phyloP scores from a whole-genome alignment of 768 basidiomycete genomes.

The Naematelia aurantialba region DNA sequence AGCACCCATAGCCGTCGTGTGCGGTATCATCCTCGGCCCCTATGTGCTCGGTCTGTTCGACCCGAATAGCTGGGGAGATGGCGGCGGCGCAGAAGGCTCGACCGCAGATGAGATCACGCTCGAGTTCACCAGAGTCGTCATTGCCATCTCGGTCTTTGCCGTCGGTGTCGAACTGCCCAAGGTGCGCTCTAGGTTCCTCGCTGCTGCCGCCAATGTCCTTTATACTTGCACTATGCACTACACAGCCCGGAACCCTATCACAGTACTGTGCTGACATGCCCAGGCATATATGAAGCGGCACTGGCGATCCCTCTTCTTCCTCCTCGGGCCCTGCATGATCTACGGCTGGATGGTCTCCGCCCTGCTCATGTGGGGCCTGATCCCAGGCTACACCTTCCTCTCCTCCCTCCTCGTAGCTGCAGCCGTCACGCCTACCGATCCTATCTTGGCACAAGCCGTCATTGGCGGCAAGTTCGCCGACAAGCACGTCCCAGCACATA shows the following conservation, averaged over 20 bases:
- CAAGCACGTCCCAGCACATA: slow-evolving; percentile 76
- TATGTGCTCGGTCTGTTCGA: slow-evolving; percentile 77
- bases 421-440: slow-evolving; percentile 90
- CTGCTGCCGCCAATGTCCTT: background rate
- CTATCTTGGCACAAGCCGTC: slow-evolving; percentile 89
- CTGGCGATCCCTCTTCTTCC: slow-evolving; percentile 81
- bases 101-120: slow-evolving; percentile 70
- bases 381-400: slow-evolving; percentile 84
- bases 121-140: slow-evolving; percentile 84
- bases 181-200: slow-evolving; percentile 26
- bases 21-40: slow-evolving; percentile 87
- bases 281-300: slow-evolving; percentile 88
- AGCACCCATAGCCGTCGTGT: slow-evolving; percentile 90
- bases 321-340: slow-evolving; percentile 58
- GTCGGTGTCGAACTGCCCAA: slow-evolving; percentile 94
- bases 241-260: too few species aligned
- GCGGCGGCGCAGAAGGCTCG: slow-evolving; percentile 52
- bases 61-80: slow-evolving; percentile 67
- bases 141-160: slow-evolving; percentile 95
- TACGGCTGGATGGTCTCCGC: slow-evolving; percentile 94
- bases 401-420: slow-evolving; percentile 86
- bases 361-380: slow-evolving; percentile 76
- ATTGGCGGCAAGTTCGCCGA: slow-evolving; percentile 94
- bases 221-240: background rate
- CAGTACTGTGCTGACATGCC: too few species aligned